Base-by-base conservation (phyloP, 2,329 filamentous ascomycete genomes). In the Penicillium sp. region DNA sequence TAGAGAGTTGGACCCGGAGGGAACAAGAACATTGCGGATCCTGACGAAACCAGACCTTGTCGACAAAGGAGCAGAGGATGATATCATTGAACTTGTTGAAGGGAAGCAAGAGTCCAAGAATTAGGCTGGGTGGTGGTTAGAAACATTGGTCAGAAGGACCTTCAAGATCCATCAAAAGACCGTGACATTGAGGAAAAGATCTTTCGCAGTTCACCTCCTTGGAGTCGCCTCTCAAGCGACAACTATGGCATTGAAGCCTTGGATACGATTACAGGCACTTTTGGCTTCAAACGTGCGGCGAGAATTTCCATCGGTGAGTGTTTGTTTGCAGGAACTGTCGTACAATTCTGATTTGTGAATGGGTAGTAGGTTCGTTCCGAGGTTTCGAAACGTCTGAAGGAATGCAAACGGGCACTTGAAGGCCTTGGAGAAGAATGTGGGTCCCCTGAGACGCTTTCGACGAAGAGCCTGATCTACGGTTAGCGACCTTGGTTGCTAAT, bases 1-100 rank as follows among this genome's bases (percentile, higher is more conserved):
- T 0, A 68, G 71, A 22, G 66, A 75, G 11, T 61, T 67, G 26
- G 80, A 83, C 63, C 63, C 60, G 0, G 59, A 65, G 4, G 78
- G 79, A 0, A 62, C 68, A 35, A 70, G 81, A 43, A 83, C 80
- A 0, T 56, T 83, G 0, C 79, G 79, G 0, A 73, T 83, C 3
- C 75, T 89, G 0, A 89, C 86, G 0, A 89, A 89, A 64, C 83
- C 85, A 0, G 87, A 90, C 59, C 73, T 88, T 0, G 80, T 82
- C 7, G 72, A 77, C 43, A 60, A 65, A 30, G 75, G 75, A 0
- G 68, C 71, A 0, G 73, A 76, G 43, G 16, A 60, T 1, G 65
- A 59, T 10, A 66, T 76, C 0, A 56, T 76, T 4, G 66, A 75
- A 7, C 55, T 77, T 3, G 43, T 78, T 13, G 53, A 68, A 6